Base-by-base conservation (phyloP, 257 asterid genomes). In the Solanum rostratum region DNA sequence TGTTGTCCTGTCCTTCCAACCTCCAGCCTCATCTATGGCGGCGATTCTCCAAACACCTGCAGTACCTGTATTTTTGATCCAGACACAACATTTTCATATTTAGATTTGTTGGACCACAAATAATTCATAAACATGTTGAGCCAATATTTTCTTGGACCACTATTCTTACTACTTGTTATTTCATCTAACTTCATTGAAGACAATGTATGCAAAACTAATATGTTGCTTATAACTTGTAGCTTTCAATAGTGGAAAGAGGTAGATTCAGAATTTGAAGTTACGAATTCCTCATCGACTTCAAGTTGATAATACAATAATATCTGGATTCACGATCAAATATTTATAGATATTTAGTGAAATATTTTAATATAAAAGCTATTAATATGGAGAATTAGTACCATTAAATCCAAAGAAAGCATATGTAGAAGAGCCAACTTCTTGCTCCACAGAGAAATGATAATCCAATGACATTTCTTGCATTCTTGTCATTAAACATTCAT, bases 391-490 rank as follows among this genome's bases (percentile, higher is more conserved):
- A 55, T 91, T 59, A 63, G 29, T 91, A 92, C 99, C 99, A 86
- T 96, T 96, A 86, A 96, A 96, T 86, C 99, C 99, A 80, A 96
- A 96, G 88, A 93, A 96, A 10, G 99, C 97, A 86, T 93, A 88
- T 39, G 98, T 92, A 55, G 97, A 93, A 33, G 99, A 96, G 18
- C 99, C 99, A 2, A 96, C 99, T 96, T 95, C 98, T 91, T 96
- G 99, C 91, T 96, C 99, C 84, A 93, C 98, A 1, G 93, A 88
- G 83, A 96, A 96, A 87, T 96, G 99, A 89, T 94, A 96, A 87
- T 96, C 95, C 71, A 96, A 89, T 10, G 99, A 96, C 99, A 96
- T 96, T 86, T 96, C 99, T 90, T 96, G 99, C 97, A 96, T 90
- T 87, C 99, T 93, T 50, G 99, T 96, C 99, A 96, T 91, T 91